Base-by-base conservation (phyloP, 2,329 filamentous ascomycete genomes). In the Emergomyces orientalis region DNA sequence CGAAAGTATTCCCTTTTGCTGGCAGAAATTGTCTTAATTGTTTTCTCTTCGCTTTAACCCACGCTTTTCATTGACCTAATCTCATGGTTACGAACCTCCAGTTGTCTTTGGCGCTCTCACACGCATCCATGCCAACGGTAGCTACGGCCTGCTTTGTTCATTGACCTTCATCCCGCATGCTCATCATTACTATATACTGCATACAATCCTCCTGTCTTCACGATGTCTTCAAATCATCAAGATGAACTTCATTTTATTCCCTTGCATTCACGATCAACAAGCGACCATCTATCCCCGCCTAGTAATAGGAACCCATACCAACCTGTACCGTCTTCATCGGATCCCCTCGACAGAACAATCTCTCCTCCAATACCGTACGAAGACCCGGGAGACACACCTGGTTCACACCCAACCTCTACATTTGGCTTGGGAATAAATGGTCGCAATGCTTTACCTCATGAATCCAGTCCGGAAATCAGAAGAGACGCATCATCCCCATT, bases 351-450 rank as follows among this genome's bases (percentile, higher is more conserved):
- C 22, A 13, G 34, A 14, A 19, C 22, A 37, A 2, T 39, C 5
- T 57, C 55, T 13, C 55, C 55, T 6, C 55, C 32, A 57, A 25
- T 43, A 22, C 32, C 32, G 27, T 57, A 25, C 37, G n/a, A 57
- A 39, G 37, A 25, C 55, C 9, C 41, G 7, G 37, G 22, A 47
- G 41, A 32, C 41, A 59, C 57, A 4, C 57, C 41, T 47, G 57
- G 8, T 47, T 47, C 41, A 0, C 37, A 32, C 25, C 5, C 37
- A 49, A 30, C 5, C 37, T 27, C 25, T 49, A 6, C 57, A 6
- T 45, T 59, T 59, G 57, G 57, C 41, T 47, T 59, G 27, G 57
- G 57, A 49, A 59, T 59, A 59, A n/a, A 25, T 47, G 11, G 25
- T 27, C 45, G 27, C 34, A 57, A 37, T 25, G 8, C 22, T 22